phyloP scores from a whole-genome alignment of 2,329 filamentous ascomycete species.

The Cladosporium sp. region DNA sequence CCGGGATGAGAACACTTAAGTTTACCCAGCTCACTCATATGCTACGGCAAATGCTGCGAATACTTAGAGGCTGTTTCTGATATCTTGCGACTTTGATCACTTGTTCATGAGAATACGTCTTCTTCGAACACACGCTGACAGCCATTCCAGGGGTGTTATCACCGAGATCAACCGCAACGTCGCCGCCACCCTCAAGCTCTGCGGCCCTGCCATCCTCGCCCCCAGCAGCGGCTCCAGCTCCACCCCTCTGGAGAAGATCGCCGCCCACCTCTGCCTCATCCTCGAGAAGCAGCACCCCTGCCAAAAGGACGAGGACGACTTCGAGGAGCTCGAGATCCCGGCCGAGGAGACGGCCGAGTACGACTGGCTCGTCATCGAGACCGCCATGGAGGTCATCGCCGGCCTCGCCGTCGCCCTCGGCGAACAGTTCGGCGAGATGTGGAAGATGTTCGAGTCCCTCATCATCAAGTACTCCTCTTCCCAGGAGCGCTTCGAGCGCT shows the following conservation, averaged over 20 bases:
- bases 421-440: slow-evolving; percentile 73
- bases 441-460: slow-evolving; percentile 93
- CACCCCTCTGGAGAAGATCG: slow-evolving; percentile 50
- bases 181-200: slow-evolving; percentile 81
- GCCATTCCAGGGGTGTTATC: slow-evolving; percentile 62
- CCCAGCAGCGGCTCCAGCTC: slow-evolving; percentile 52
- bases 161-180: slow-evolving; percentile 95
- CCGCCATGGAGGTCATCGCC: slow-evolving; percentile 82
- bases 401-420: slow-evolving; percentile 79
- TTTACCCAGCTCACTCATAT: slow-evolving; percentile 99
- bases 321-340: slow-evolving; percentile 66
- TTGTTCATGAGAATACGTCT: neutral
- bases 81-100: slow-evolving; percentile 14
- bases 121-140: slow-evolving; percentile 36
- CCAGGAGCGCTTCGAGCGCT: slow-evolving; percentile 79
- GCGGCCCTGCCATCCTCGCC: slow-evolving; percentile 77
- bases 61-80: slow-evolving; percentile 46
- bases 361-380: slow-evolving; percentile 95
- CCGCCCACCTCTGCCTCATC: slow-evolving; percentile 68
- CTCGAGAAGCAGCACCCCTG: slow-evolving; percentile 88
- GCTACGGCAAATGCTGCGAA: slow-evolving; percentile 45
- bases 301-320: slow-evolving; percentile 81
- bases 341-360: slow-evolving; percentile 80
- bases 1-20: slow-evolving; percentile 79
- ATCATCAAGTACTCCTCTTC: slow-evolving; percentile 83